Evolutionary conservation across 2,329 filamentous ascomycete species (phyloP), one percentile per base, ranked within the genome.

Genomic region (Colletotrichum zoysiae): DNA sequence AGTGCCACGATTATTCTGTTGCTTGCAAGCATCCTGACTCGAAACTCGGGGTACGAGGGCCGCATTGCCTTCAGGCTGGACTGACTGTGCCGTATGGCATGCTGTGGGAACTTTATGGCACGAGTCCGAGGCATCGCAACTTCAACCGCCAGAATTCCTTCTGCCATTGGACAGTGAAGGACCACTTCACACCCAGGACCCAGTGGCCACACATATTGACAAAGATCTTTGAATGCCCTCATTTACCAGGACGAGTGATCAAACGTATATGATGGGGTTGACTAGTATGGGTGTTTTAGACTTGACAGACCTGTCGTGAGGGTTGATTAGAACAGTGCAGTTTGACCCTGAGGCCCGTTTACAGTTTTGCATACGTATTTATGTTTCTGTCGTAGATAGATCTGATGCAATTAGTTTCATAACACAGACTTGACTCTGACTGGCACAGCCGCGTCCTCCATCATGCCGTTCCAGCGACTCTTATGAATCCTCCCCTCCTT

Each of bases 401-500:
- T 20, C n/a, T 26, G 6, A 12, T 38, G n/a, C 16, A 12, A 14
- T n/a, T 2, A 14, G 7, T 42, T 2, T 64, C 23, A 73, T 38
- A 71, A 44, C 16, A 68, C 63, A 9, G 71, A 60, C 42, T 65
- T 68, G 8, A 65, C 59, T 7, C 73, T 74, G 23, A 70, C 72
- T 2, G 64, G 65, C 11, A 67, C 71, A 5, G 30, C 71, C 5
- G 68, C 65, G 50, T 77, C 75, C 26, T 74, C 74, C 2, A 53
- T 46, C 33, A 77, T 42, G 11, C 71, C 74, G 20, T 65, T 60
- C 76, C 75, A 77, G 30, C 74, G 65, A 67, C 76, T 77, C 63
- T 74, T 75, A 6, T 75, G 70, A 20, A 89, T 81, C 18, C 85
- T 79, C 0, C 88, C 88, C 55, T 87, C 87, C 76, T 89, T 89